A percentile compares a stretch with the other conserved stretches of the same genome.
These are phyloP conservation scores for Monilinia aucupariae DNA, from an alignment of 2,329 filamentous ascomycete genomes.

Conservation along the genomic window DNA sequence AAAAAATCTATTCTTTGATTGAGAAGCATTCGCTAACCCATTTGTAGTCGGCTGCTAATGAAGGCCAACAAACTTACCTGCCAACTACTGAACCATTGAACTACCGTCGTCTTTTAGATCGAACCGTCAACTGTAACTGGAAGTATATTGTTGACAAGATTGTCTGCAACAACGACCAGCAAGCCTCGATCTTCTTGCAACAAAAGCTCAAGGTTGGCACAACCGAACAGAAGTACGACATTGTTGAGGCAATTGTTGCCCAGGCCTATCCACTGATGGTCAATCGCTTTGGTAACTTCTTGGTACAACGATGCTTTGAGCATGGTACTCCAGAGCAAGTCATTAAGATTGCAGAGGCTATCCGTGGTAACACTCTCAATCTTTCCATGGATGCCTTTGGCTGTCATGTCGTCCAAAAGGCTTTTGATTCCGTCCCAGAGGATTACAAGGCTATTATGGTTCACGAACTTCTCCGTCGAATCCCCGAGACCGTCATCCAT, in stretches of 20 bases:
- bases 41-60: slow-evolving; percentile 43
- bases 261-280: slow-evolving; percentile 96
- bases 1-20: slow-evolving; percentile 21
- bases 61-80: slow-evolving; percentile 67
- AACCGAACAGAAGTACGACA: slow-evolving; percentile 91
- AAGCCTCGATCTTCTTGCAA: slow-evolving; percentile 97
- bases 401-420: slow-evolving; percentile 97
- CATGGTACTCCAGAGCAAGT: slow-evolving; percentile 94
- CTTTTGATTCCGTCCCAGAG: slow-evolving; percentile 94
- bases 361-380: slow-evolving; percentile 87
- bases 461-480: slow-evolving; percentile 89
- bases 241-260: slow-evolving; percentile 90
- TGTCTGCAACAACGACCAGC: slow-evolving; percentile 97
- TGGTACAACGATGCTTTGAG: slow-evolving; percentile 98
- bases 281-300: slow-evolving; percentile 97
- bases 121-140: slow-evolving; percentile 97
- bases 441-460: slow-evolving; percentile 99
- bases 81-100: slow-evolving; percentile 88
- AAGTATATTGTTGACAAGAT: slow-evolving; percentile 99
- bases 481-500: slow-evolving; percentile 96
- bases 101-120: slow-evolving; percentile 89
- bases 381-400: slow-evolving; percentile 98
- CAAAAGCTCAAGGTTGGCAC: slow-evolving; percentile 98
- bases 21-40: slow-evolving; percentile 27
- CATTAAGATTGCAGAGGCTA: slow-evolving; percentile 87